Conservation (phyloP, 495 filamentous ascomycete species). For the Penicillium paxilli region DNA sequence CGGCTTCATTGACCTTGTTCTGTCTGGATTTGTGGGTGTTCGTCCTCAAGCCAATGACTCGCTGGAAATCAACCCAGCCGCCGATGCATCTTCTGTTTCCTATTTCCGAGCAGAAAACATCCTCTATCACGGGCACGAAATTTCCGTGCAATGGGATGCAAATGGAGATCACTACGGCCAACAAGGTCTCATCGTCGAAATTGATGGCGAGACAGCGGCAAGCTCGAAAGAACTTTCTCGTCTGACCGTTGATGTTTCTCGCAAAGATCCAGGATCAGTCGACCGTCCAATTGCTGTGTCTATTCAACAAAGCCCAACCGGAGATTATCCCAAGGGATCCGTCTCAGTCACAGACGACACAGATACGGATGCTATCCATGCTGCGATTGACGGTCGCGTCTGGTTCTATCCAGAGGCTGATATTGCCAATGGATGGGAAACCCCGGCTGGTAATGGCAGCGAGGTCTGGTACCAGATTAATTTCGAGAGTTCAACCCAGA, state of each 20-base stretch:
- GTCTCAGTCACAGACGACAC: conserved; percentile 22
- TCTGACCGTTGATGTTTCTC: conserved; percentile 6
- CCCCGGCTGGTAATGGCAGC: conserved; percentile 17
- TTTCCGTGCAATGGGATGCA: conserved; percentile 19
- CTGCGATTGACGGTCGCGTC: conserved; percentile 27
- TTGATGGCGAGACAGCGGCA: conserved; percentile 19
- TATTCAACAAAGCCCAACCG: conserved; percentile 17
- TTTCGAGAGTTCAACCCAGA: conserved; percentile 6
- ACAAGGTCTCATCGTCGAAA: conserved; percentile 22
- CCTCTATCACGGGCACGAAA: conserved; percentile 31
- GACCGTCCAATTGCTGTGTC: conserved; percentile 18
- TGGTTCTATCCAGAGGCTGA: conserved; percentile 22
- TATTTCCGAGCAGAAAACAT: conserved; percentile 32
- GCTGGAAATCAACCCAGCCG: conserved; percentile 30
- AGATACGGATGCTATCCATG: conserved; percentile 17
- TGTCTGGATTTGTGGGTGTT: conserved; percentile 28
- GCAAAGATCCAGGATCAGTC: conserved; percentile 7
- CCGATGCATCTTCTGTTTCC: conserved; percentile 6
- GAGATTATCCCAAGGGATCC: conserved; percentile 18
- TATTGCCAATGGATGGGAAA: conserved; percentile 24
- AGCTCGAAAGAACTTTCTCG: conserved; percentile 7
- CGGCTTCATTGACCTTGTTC: conserved; percentile 27
- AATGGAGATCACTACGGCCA: conserved; percentile 15
- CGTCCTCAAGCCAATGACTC: conserved; percentile 25
- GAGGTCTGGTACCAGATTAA: conserved; percentile 23